A percentile compares a stretch with the other conserved stretches of the same genome.
These are phyloP conservation scores for Chlorella sp. DNA, from an alignment of 139 green algal species.

Conservation along the genomic window DNA sequence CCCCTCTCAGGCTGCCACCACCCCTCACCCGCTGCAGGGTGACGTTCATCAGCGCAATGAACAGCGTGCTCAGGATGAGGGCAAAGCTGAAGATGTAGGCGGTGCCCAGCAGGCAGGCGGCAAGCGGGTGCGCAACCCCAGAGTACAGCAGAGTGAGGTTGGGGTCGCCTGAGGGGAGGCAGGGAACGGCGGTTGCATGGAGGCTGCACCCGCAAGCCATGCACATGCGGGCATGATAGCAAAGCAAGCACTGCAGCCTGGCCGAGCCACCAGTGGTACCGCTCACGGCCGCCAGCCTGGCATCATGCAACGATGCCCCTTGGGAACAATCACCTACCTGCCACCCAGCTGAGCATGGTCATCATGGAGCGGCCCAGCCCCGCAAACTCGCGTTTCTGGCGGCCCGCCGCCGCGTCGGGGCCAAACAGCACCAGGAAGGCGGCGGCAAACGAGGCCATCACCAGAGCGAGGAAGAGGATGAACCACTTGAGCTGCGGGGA, in stretches of 20 bases:
- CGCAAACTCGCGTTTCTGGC: conserved; percentile 6
- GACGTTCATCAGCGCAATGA: conserved; percentile 38
- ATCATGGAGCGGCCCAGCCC: neutral
- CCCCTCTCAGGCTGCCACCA: neutral
- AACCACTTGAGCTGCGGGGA: neutral
- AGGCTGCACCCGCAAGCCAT: too few species aligned
- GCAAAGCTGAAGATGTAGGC: conserved; percentile 16
- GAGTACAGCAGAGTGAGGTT: conserved; percentile 22
- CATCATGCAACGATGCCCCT: too few species aligned
- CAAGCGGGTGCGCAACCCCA: neutral
- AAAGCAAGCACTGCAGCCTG: too few species aligned
- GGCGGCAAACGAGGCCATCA: conserved; percentile 2
- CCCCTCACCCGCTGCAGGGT: conserved; percentile 25
- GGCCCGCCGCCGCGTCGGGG: neutral
- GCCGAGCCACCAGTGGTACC: too few species aligned
- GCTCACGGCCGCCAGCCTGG: too few species aligned
- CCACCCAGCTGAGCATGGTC: conserved; percentile 10
- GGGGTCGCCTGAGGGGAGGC: neutral
- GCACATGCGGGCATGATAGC: too few species aligned
- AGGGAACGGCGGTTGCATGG: too few species aligned
- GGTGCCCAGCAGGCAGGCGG: conserved; percentile 13
- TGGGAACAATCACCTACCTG: neutral
- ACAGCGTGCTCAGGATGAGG: conserved; percentile 37
- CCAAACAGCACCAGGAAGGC: conserved; percentile 18
- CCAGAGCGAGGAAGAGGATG: neutral